Percentiles rank a stretch among this genome's conserved stretches.
Conservation (phyloP, 257 asterid genomes). For the Phtheirospermum japonicum region DNA sequence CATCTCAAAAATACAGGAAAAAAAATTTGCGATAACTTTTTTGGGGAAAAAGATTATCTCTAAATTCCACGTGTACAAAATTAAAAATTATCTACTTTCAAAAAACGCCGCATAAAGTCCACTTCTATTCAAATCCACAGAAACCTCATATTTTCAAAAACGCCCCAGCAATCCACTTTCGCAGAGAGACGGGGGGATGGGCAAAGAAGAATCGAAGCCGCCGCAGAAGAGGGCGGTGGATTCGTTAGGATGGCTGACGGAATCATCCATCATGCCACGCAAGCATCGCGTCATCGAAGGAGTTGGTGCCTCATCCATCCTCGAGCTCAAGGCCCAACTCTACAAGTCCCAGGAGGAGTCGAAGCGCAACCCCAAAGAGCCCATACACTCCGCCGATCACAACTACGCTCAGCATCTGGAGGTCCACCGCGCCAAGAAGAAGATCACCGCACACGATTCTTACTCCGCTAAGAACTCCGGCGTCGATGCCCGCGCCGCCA, state of each 20-base stretch:
- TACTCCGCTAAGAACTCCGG: slow-evolving; percentile 66
- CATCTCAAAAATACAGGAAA: too few relatives aligned
- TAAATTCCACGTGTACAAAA: too few relatives aligned
- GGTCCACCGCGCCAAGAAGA: slow-evolving; percentile 81
- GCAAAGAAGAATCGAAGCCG: slow-evolving; percentile 36
- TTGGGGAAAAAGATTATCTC: too few relatives aligned
- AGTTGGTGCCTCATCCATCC: slow-evolving; percentile 87
- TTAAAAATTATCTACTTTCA: too few relatives aligned
- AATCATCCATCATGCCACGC: slow-evolving; percentile 93
- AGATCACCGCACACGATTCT: slow-evolving; percentile 51
- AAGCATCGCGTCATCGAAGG: slow-evolving; percentile 87
- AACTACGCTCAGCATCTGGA: slow-evolving; percentile 58
- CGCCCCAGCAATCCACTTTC: slow-evolving; percentile 9
- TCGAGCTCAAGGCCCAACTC: slow-evolving; percentile 93
- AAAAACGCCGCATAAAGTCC: not conserved
- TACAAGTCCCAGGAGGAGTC: slow-evolving; percentile 90
- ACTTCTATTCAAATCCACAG: slow-evolving; percentile 4
- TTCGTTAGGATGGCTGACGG: slow-evolving; percentile 98
- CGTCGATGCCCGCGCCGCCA: slow-evolving; percentile 80
- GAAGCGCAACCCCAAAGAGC: slow-evolving; percentile 72
- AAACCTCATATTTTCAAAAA: slow-evolving; percentile 16
- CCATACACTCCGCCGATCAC: slow-evolving; percentile 48
- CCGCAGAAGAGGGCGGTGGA: slow-evolving; percentile 68
- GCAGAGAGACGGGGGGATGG: slow-evolving; percentile 34
- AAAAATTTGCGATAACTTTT: too few relatives aligned